Percentiles rank a stretch among this genome's conserved stretches.
Evolutionary conservation across 352 stramenopile genomes (phyloP).

Genomic region (Phytophthora vignae): DNA sequence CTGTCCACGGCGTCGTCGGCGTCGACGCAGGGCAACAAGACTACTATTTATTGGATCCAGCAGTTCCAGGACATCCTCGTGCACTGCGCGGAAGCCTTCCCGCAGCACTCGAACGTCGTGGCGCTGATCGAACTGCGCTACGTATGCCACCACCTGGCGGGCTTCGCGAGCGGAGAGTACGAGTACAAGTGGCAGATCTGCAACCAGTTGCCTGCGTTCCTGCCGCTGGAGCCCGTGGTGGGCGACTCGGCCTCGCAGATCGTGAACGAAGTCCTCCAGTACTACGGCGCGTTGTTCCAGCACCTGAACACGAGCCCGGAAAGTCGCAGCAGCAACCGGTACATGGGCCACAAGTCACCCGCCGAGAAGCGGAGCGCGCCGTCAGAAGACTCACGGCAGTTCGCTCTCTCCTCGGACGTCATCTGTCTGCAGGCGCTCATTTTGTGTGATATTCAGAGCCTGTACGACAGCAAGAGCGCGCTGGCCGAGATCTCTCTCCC

Average conservation of each 20-base stretch:
- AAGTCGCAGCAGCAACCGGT: slow-evolving; percentile 50
- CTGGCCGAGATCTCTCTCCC: slow-evolving; percentile 72
- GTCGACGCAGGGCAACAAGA: slow-evolving; percentile 55
- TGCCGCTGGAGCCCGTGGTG: slow-evolving; percentile 55
- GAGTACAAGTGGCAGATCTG: slow-evolving; percentile 84
- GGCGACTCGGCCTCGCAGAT: slow-evolving; percentile 68
- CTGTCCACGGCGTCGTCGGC: slow-evolving; percentile 45
- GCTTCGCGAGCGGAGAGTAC: slow-evolving; percentile 63
- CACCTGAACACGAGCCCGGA: slow-evolving; percentile 68
- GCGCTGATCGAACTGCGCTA: slow-evolving; percentile 85
- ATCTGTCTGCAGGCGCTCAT: slow-evolving; percentile 73
- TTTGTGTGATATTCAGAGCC: slow-evolving; percentile 81
- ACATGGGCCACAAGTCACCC: slow-evolving; percentile 36
- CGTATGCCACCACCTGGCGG: slow-evolving; percentile 81
- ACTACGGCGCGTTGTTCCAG: slow-evolving; percentile 73
- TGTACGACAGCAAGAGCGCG: slow-evolving; percentile 82
- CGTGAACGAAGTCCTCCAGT: slow-evolving; percentile 81
- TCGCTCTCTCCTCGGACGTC: slow-evolving; percentile 59
- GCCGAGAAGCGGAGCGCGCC: slow-evolving; percentile 9
- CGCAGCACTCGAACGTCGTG: slow-evolving; percentile 67
- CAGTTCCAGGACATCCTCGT: slow-evolving; percentile 81
- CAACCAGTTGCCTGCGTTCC: slow-evolving; percentile 62
- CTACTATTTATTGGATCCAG: slow-evolving; percentile 80
- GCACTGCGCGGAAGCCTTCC: slow-evolving; percentile 76
- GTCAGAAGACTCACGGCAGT: slow-evolving; percentile 30